These are phyloP conservation scores for Geranium incanum DNA, from an alignment of 441 rosid species.

Conservation along the genomic window DNA sequence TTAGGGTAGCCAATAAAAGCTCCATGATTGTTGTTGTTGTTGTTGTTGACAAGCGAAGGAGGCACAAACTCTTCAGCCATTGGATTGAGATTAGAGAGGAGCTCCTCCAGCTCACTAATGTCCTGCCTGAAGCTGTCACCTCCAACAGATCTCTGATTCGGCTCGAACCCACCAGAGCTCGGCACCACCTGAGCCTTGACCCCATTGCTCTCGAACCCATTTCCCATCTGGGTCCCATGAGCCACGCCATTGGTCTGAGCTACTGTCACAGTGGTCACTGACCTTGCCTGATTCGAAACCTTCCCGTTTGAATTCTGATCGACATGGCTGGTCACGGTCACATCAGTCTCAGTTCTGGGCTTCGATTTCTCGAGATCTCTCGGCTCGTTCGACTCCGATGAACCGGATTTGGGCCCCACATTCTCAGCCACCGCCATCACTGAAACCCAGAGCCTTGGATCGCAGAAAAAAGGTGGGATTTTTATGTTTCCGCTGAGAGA, in stretches of 20 bases:
- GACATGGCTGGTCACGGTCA: not conserved
- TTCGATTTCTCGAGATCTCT: conserved; percentile 42
- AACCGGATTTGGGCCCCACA: conserved; percentile 63
- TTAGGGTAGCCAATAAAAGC: conserved; percentile 36
- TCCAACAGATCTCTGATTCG: too few relatives aligned
- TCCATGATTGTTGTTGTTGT: conserved; percentile 32
- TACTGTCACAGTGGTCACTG: not conserved
- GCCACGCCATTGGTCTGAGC: conserved; percentile 12
- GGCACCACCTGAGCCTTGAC: conserved; percentile 19
- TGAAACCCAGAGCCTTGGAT: conserved; percentile 14
- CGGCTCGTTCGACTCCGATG: conserved; percentile 39
- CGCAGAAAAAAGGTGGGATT: not conserved
- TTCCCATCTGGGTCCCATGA: conserved; percentile 5
- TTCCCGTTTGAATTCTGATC: conserved; percentile 25
- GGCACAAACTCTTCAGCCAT: conserved; percentile 87
- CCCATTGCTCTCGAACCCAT: conserved; percentile 22
- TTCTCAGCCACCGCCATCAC: conserved; percentile 90
- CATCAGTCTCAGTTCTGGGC: conserved; percentile 35
- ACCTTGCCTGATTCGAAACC: conserved; percentile 16
- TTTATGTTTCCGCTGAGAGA: not conserved
- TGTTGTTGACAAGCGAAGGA: conserved; percentile 47
- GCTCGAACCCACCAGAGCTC: conserved; percentile 29
- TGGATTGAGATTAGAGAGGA: conserved; percentile 73
- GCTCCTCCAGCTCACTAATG: conserved; percentile 59
- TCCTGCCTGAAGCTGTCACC: conserved; percentile 30